A percentile compares a stretch with the other conserved stretches of the same genome.
Evolutionary conservation across 306 rosid genomes (phyloP).

Genomic region (Medicago lupulina): DNA sequence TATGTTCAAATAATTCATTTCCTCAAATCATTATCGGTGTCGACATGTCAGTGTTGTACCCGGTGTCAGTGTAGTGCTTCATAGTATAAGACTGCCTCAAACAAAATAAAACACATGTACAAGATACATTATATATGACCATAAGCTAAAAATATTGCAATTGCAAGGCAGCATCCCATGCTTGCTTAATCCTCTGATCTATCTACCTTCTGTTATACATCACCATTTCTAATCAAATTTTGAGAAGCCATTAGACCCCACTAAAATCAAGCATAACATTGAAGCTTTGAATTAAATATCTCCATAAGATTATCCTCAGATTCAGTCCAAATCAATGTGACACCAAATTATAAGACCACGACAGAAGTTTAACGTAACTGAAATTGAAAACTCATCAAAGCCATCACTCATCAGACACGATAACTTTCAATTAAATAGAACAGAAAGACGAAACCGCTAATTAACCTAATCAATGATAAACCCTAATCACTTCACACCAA

Average conservation of each 20-base stretch:
- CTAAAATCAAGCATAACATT: not conserved
- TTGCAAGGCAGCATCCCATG: not conserved
- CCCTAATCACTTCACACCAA: conserved; percentile 25
- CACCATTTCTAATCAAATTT: conserved; percentile 15
- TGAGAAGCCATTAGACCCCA: not conserved
- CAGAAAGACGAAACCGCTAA: not conserved
- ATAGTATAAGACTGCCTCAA: no score
- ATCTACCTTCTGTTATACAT: conserved; percentile 6
- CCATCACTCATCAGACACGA: not conserved
- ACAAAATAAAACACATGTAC: not conserved
- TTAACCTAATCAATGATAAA: not conserved
- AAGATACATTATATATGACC: not conserved
- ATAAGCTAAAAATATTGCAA: not conserved
- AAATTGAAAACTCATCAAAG: conserved; percentile 8
- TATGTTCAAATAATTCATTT: no score
- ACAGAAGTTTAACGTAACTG: not conserved
- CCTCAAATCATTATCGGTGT: no score
- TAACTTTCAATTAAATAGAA: not conserved
- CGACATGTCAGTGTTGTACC: no score
- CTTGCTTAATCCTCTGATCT: not conserved
- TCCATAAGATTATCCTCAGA: conserved; percentile 14
- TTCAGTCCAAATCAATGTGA: not conserved
- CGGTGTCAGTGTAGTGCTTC: no score
- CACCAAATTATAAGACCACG: not conserved
- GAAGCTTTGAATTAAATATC: conserved; percentile 15